phyloP scores from a whole-genome alignment of 2,329 filamentous ascomycete genomes.

The Teratosphaeria destructans region DNA sequence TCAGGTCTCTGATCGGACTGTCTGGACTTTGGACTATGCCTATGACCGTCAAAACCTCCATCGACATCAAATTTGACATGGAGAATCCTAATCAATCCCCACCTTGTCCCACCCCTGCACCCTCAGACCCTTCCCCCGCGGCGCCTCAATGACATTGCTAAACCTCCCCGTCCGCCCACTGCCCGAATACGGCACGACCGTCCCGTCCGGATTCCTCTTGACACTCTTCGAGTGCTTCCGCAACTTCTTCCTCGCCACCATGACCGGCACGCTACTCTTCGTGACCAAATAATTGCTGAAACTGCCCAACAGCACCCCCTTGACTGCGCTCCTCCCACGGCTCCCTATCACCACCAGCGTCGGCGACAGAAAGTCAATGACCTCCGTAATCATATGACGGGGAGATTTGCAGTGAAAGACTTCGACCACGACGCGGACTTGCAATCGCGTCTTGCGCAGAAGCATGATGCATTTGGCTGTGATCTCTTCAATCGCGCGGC shows the following conservation, averaged over 20 bases:
- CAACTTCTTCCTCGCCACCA: conserved; percentile 88
- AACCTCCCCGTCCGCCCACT: conserved; percentile 19
- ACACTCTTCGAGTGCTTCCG: conserved; percentile 60
- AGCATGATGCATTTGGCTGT: conserved; percentile 76
- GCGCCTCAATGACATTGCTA: conserved; percentile 25
- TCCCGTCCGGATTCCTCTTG: conserved; percentile 21
- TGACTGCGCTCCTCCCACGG: conserved; percentile 79
- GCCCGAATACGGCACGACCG: conserved; percentile 22
- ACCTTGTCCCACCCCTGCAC: conserved; percentile 26
- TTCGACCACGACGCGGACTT: conserved; percentile 88
- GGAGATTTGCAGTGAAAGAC: conserved; percentile 98
- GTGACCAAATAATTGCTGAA: conserved; percentile 97
- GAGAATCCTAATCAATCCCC: conserved; percentile 20
- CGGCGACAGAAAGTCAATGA: conserved; percentile 85
- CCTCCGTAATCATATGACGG: conserved; percentile 90
- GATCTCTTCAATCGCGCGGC: conserved; percentile 71
- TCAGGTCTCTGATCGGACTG: too few species aligned
- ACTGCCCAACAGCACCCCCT: conserved; percentile 87
- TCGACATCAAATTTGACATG: too few species aligned
- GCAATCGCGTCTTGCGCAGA: conserved; percentile 79
- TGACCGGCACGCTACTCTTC: conserved; percentile 92
- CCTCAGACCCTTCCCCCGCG: conserved; percentile 21
- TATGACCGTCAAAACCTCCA: too few species aligned
- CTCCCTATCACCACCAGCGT: conserved; percentile 91
- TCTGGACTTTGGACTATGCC: too few species aligned